Conservation (phyloP, 2,329 filamentous ascomycete species). For the Diaporthe helianthi region DNA sequence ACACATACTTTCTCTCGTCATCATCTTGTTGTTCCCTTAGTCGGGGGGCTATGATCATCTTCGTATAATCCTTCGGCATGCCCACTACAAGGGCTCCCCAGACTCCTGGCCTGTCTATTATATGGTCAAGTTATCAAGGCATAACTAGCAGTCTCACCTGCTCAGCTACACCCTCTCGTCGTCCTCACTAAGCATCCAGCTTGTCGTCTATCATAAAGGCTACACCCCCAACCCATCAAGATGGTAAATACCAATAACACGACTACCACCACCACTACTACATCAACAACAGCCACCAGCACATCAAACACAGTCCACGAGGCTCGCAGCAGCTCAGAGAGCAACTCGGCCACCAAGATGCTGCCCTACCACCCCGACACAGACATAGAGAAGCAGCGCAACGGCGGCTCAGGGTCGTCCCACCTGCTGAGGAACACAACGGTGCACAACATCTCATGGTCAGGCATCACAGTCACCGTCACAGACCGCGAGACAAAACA, state of each 20-base stretch:
- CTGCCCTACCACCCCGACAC: slow-evolving; percentile 11
- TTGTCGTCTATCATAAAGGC: not conserved
- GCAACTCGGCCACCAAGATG: slow-evolving; percentile 33
- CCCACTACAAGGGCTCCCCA: not conserved
- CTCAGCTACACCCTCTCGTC: not conserved
- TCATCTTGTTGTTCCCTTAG: not conserved
- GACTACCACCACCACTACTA: no score
- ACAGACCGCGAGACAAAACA: slow-evolving; percentile 74
- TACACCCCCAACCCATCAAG: not conserved
- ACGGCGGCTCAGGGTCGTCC: slow-evolving; percentile 50
- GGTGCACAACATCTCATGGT: slow-evolving; percentile 72
- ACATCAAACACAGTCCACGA: slow-evolving; percentile 31
- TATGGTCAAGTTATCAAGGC: not conserved
- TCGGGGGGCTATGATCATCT: slow-evolving; percentile 1
- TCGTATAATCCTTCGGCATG: slow-evolving; percentile 16
- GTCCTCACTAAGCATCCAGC: not conserved
- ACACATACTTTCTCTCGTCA: not conserved
- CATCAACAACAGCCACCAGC: not conserved
- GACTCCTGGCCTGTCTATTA: not conserved
- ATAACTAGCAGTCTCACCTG: not conserved
- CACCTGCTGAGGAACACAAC: slow-evolving; percentile 68
- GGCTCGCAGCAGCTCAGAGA: slow-evolving; percentile 34
- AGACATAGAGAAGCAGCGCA: slow-evolving; percentile 41
- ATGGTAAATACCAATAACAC: not conserved
- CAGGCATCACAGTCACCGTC: slow-evolving; percentile 71